Percentiles rank a stretch among this genome's conserved stretches.
These are phyloP conservation scores for Globisporangium solare DNA, from an alignment of 352 stramenopile genomes.

Conservation along the genomic window DNA sequence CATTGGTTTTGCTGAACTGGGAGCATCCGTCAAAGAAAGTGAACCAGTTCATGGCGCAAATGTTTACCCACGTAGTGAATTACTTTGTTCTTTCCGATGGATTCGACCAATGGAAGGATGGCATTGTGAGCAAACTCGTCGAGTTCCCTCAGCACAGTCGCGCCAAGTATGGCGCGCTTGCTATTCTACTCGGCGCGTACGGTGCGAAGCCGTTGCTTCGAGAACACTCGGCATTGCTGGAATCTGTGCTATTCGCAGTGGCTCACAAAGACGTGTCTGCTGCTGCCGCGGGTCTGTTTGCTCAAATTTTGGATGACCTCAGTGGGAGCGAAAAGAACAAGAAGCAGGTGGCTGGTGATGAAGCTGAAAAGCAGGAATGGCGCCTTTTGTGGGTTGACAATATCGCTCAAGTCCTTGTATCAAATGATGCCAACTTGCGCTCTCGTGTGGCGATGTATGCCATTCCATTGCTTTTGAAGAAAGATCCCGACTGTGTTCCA, in stretches of 20 bases:
- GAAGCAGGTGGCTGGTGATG: neutral
- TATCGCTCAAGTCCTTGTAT: constrained; percentile 50
- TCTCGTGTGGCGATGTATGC: constrained; percentile 70
- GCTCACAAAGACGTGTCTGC: constrained; percentile 71
- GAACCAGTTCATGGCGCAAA: constrained; percentile 82
- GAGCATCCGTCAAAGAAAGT: constrained; percentile 82
- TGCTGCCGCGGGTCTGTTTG: constrained; percentile 64
- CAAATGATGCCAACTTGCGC: constrained; percentile 44
- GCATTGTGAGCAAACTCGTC: constrained; percentile 43
- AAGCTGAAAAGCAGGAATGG: constrained; percentile 24
- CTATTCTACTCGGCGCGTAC: constrained; percentile 47
- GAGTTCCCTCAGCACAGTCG: constrained; percentile 56
- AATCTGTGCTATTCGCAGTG: constrained; percentile 52
- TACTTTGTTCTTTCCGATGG: constrained; percentile 38
- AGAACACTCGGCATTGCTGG: constrained; percentile 42
- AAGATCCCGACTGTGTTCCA: constrained; percentile 49
- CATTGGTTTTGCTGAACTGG: constrained; percentile 72
- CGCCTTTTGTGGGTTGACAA: constrained; percentile 50
- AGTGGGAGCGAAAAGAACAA: constrained; percentile 7
- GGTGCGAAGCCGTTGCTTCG: constrained; percentile 38
- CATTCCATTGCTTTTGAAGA: constrained; percentile 66
- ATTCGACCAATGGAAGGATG: constrained; percentile 45
- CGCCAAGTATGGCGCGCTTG: constrained; percentile 62
- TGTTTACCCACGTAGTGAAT: constrained; percentile 72
- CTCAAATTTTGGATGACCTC: constrained; percentile 54